Base-by-base conservation (phyloP, 257 asterid species). In the Solanum medicagineum region DNA sequence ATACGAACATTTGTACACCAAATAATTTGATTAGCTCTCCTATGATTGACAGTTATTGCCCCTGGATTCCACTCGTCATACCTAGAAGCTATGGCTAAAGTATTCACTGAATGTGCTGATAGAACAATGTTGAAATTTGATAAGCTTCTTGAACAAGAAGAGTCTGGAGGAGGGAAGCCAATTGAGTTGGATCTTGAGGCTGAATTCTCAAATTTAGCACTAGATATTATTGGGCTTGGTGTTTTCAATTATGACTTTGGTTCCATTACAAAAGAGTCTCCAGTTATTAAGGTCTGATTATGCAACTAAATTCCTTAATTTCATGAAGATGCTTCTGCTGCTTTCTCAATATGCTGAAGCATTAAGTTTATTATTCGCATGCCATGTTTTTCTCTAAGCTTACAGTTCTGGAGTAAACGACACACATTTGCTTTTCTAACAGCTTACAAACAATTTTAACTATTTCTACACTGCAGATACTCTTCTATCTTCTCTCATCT, bases 1-100 rank as follows among this genome's bases (percentile, higher is more conserved):
- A 17, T 79, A 36, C 17, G 7, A 13, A 53, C 47, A 79, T 53
- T 16, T 51, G 65, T 29, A 16, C 65, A 26, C 29, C 47, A 79
- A 53, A 53, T 79, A 26, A 16, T 79, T 79, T 79, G 47, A 53
- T 36, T 79, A 79, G 83, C 65, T 80, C 36, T 17, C 51, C 60
- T 60, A 36, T 44, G 47, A 20, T 49, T 65, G 85, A 59, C 97
- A 96, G 99, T 95, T 87, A 95, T 96, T 88, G 92, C 99, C 88
- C 98, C 98, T 71, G 98, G 94, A 57, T 96, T 96, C 87, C 98
- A 96, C 84, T 86, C 94, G 10, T 90, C 93, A 80, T 96, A 95
- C 93, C 91, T 96, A 93, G 99, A 96, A 93, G 97, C 98, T 59
- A 96, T 96, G 99, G 91, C 92, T 86, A 94, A 91, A 93, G 91